Evolutionary conservation across 768 basidiomycete genomes (phyloP), one percentile per base, ranked within the genome.

Genomic region (Pleurotus citrinopileatus): DNA sequence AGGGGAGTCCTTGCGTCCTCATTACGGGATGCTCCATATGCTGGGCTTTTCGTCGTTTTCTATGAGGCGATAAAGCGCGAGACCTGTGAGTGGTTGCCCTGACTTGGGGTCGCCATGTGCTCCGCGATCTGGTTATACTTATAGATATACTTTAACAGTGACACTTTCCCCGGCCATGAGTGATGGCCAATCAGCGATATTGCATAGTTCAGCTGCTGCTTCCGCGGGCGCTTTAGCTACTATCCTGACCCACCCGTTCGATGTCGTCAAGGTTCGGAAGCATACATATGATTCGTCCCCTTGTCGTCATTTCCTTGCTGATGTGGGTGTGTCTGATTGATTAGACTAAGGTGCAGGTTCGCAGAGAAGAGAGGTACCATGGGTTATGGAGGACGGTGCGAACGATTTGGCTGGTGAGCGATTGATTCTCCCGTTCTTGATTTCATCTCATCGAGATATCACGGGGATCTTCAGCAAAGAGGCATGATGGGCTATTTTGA

Each of bases 1-100:
- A 87, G 91, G 43, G 95, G 95, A 0, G 87, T 94, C 63, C 61
- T 88, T 20, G 91, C 94, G 1, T 92, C 93, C 1, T 89, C 94
- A 1, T 75, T 94, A n/a, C 82, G 95, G 43, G 95, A 98, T 67
- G 95, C 94, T 10, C 95, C 95, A 0, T 94, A 95, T 61, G 93
- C 95, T 1, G 95, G 94, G 2, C 68, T 97, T 4, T 98, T 94
- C 61, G 75, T 96, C 29, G 81, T 93, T 2, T 82, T 87, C 55
- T 98, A 98, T 63, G 94, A 98, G 68, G 82, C 83, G 42, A 81
- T 91, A 57, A 98, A 98, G 67, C 75, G 77, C 46, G 80, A 91
- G 61, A 73, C 83, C 3, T 76, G 91, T 89, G 66, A 62, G 77
- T 65, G 25, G 19, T 26, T 40, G 38, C 13, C 34, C 29, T 44